These are phyloP conservation scores for Nemania sp. DNA, from an alignment of 2,329 filamentous ascomycete genomes.

Conservation along the genomic window DNA sequence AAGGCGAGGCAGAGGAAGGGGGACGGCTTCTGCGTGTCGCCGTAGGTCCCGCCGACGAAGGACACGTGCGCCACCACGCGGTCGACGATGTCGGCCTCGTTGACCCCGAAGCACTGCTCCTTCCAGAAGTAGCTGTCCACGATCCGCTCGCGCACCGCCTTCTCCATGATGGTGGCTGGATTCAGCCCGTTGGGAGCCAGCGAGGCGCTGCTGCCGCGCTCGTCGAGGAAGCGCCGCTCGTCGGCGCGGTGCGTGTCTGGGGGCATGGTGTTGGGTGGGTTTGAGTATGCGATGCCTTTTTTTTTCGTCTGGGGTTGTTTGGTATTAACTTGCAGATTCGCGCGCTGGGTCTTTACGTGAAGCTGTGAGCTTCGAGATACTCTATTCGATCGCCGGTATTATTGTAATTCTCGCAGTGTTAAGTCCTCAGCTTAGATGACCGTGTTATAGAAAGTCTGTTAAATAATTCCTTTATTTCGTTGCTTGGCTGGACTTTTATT, in stretches of 20 bases:
- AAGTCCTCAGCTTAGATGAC: no score
- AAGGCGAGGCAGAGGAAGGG: conserved; percentile 95
- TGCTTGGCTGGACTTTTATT: no score
- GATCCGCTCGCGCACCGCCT: conserved; percentile 94
- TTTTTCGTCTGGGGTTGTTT: neutral
- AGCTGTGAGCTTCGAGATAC: no score
- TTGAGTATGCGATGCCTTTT: neutral
- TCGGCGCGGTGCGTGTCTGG: conserved; percentile 75
- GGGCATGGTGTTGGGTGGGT: conserved; percentile 27
- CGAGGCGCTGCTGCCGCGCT: conserved; percentile 81
- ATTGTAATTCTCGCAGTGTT: no score
- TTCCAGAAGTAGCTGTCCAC: conserved; percentile 98
- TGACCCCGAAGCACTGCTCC: conserved; percentile 97
- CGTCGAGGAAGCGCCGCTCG: conserved; percentile 85
- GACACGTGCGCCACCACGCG: conserved; percentile 85
- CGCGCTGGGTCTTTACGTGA: no score
- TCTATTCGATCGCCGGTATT: no score
- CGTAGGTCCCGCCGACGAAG: conserved; percentile 90
- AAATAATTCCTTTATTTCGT: no score
- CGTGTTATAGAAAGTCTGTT: no score
- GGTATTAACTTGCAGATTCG: no score
- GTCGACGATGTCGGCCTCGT: conserved; percentile 85
- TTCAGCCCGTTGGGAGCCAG: conserved; percentile 90
- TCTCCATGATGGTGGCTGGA: conserved; percentile 95
- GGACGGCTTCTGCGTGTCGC: conserved; percentile 84